Base-by-base conservation (phyloP, 805 yeast species). In the Hanseniaspora singularis region DNA sequence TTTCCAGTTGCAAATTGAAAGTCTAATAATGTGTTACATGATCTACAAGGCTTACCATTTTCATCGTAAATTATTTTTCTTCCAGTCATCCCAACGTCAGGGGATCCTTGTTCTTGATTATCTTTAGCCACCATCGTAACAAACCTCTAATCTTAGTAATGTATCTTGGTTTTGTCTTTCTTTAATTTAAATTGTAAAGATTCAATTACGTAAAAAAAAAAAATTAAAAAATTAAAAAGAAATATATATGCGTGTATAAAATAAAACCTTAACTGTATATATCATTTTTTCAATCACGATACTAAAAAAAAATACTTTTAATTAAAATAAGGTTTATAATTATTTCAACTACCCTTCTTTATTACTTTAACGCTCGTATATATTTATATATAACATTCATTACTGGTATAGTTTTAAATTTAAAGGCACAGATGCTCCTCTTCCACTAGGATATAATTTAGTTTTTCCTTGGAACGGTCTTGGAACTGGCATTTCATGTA, bases 31-130 rank as follows among this genome's bases (percentile, higher is more conserved):
- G 87, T 64, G 63, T 88, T 88, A 61, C 98, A 89, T 2, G 95
- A 67, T 44, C 96, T 89, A 58, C 98, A 89, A 50, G 96, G 96
- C 62, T 85, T 88, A 1, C 97, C 97, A 62, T 89, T 81, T 59
- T 84, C 79, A 57, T 84, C 96, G 49, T 83, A 60, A 9, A 76
- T 32, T 8, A 48, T 41, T 27, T 41, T 48, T 32, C 50, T 40
- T 20, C 50, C 50, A 20, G 50, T 19, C 4, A 16, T 36, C 2
- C 50, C 50, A 10, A 47, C 23, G n/a, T 26, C 33, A 9, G 38
- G 33, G 8, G 7, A 11, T 26, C 10, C 28, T 26, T 26, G 7
- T 26, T 33, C 11, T 28, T 16, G 4, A 6, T 28, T 28, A 15
- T 23, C n/a, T n/a, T n/a, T n/a, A n/a, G n/a, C n/a, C n/a, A n/a